phyloP scores from a whole-genome alignment of 2,329 filamentous ascomycete genomes.

The Penicillium janthinellum region DNA sequence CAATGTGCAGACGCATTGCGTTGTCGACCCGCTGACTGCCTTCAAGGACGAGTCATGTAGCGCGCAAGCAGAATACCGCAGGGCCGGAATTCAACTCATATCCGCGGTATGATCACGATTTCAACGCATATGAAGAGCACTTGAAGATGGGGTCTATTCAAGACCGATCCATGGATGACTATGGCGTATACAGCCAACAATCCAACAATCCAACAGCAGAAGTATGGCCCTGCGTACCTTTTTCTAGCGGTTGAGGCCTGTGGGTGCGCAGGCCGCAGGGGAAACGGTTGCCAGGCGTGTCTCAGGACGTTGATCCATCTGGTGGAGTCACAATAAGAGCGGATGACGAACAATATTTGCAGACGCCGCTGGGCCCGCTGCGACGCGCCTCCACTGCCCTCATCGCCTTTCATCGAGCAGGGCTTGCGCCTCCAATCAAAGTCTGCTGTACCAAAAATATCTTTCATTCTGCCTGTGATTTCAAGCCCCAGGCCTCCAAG shows the following conservation, averaged over 20 bases:
- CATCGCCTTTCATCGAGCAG: conserved; percentile 16
- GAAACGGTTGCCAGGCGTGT: conserved; percentile 10
- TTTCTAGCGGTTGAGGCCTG: not conserved
- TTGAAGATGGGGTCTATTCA: not conserved
- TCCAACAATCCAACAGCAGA: not conserved
- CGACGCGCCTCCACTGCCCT: conserved; percentile 12
- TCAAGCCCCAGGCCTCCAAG: conserved; percentile 4
- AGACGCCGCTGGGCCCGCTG: conserved; percentile 10
- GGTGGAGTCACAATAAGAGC: conserved; percentile 17
- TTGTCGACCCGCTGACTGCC: conserved; percentile 19
- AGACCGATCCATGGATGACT: not conserved
- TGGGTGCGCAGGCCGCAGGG: conserved; percentile 5
- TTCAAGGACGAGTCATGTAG: conserved; percentile 23
- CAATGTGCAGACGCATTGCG: conserved; percentile 21
- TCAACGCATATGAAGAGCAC: too few species aligned
- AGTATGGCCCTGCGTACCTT: not conserved
- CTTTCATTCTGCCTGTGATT: conserved; percentile 13
- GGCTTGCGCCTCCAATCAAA: conserved; percentile 25
- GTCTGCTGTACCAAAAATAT: conserved; percentile 28
- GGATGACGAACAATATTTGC: conserved; percentile 24
- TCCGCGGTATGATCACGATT: conserved; percentile 1
- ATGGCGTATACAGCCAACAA: not conserved
- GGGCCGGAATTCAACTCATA: conserved; percentile 9
- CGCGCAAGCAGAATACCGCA: conserved; percentile 8
- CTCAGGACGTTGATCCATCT: conserved; percentile 15